Evolutionary conservation across 371 early-diverging fungal genomes (phyloP), one percentile per base, ranked within the genome.

Genomic region (Mortierella sp.): DNA sequence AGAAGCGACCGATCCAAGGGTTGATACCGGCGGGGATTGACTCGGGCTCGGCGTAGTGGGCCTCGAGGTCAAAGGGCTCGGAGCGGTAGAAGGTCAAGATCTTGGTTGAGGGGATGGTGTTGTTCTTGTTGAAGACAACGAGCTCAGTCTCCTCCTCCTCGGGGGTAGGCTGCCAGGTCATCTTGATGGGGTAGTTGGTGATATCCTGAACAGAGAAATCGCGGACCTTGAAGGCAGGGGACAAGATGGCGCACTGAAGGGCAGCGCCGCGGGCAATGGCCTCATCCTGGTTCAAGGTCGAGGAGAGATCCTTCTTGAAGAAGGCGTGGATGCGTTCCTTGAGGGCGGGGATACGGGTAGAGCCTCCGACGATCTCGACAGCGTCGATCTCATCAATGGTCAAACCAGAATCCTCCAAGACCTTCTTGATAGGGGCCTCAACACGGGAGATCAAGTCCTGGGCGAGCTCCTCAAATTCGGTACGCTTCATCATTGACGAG

Each of bases 201-300:
- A 96, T 92, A 90, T 99, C 99, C 84, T 96, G 93, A 80, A 98
- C 94, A 48, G 93, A 87, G 89, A 98, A 98, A 74, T 98, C 98
- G 80, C 98, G 97, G 81, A 98, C 98, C 90, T 96, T 96, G 95
- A 99, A 98, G 72, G 96, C 96, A 21, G 99, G 99, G 48, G 97
- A 97, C 75, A 97, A 89, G 90, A 98, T 97, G 87, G 99, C 99
- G 90, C 98, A 98, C 91, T 96, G 96, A 67, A 98, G 93, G 61
- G 98, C 98, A 81, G 97, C 97, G 85, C 99, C 99, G 88, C 98
- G 96, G 54, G 98, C 95, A 81, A 97, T 93, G 55, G 98, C 98
- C 90, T 99, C 99, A 86, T 99, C 99, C 89, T 97, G 97, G 94
- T 99, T 99, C 76, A 99, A 91, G 72, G 98, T 98, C 82, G 95